Evolutionary conservation across 495 filamentous ascomycete genomes (phyloP).

Genomic region (Penicillium arizonense): DNA sequence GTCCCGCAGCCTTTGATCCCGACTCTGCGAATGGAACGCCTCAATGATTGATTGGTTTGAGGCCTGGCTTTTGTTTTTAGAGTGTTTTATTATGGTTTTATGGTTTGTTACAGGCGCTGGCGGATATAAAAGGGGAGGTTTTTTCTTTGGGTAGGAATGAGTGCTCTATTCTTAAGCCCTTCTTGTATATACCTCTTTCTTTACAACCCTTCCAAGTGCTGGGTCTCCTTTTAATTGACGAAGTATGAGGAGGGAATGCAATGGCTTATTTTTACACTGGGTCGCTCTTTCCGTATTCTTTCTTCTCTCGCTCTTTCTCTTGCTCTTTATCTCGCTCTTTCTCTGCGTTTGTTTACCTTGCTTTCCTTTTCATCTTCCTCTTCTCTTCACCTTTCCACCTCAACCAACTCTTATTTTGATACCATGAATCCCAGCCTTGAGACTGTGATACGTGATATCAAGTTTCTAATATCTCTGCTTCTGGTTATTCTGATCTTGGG

Average conservation of each 20-base stretch:
- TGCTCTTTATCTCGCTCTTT: constrained; percentile 3
- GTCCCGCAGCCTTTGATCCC: constrained; percentile 29
- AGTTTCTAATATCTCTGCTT: no score
- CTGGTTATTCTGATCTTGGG: no score
- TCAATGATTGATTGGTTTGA: constrained; percentile 22
- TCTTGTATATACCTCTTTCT: constrained; percentile 23
- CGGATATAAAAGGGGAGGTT: constrained; percentile 21
- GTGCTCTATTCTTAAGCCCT: constrained; percentile 18
- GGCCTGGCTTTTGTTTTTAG: constrained; percentile 11
- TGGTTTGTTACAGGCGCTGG: constrained; percentile 23
- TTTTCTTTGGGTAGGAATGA: constrained; percentile 17
- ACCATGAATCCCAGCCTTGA: not conserved
- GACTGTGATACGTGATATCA: no score
- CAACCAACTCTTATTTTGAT: not conserved
- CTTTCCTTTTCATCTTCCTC: not conserved
- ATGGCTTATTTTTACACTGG: constrained; percentile 4
- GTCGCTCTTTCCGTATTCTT: constrained; percentile 1
- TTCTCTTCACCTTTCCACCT: constrained; percentile 2
- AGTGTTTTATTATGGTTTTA: constrained; percentile 19
- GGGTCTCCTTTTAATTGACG: constrained; percentile 11
- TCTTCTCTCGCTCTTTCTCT: not conserved
- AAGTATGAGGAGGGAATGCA: constrained; percentile 9
- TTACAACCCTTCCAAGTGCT: constrained; percentile 3
- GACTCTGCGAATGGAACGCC: constrained; percentile 37
- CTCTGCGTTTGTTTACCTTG: not conserved